Base-by-base conservation (phyloP, 1,284 basidiomycete species). In the Omphalotus olearius region DNA sequence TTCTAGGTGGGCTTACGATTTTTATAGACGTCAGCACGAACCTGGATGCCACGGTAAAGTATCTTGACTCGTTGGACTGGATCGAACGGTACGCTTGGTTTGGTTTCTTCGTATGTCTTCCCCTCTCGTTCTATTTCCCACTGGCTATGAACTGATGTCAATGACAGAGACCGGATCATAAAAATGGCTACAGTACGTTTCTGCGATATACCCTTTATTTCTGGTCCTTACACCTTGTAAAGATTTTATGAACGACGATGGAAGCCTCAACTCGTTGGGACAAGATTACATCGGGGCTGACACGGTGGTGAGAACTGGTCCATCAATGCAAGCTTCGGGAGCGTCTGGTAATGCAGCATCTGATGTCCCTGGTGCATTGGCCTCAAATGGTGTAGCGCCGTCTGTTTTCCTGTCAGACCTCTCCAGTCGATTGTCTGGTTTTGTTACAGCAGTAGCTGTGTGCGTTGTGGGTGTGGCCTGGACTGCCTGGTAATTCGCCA, bases 81-180 rank as follows among this genome's bases (percentile, higher is more conserved):
- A 62, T 76, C 30, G 74, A 75, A 56, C 66, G 70, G 30, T 76
- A 75, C 55, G 64, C 73, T 0, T 76, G 74, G 74, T 76, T 75
- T 56, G 74, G 72, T 14, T 75, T 65, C 58, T 73, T 72, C 63
- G 74, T 75, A 56, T 67, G 74, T 69, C 20, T 16, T 16, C 14
- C 4, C 45, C 46, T 3, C 36, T 20, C 7, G 13, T 33, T 2
- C 13, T 33, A 13, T 36, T 53, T n/a, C n/a, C n/a, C n/a, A n/a
- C n/a, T 14, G 23, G 17, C 38, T 13, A 23, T 40, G n/a, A 26
- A 35, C 30, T 33, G 30, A 33, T 30, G 26, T 28, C 36, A 39
- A 39, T 39, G 43, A 43, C 53, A 75, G 73, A 68, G 72, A 23
- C 72, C 73, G 1, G 61, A 63, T 46, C 60, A 66, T 16, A 65